Conservation (phyloP, 2,329 filamentous ascomycete species). For the Apiospora malaysiana region DNA sequence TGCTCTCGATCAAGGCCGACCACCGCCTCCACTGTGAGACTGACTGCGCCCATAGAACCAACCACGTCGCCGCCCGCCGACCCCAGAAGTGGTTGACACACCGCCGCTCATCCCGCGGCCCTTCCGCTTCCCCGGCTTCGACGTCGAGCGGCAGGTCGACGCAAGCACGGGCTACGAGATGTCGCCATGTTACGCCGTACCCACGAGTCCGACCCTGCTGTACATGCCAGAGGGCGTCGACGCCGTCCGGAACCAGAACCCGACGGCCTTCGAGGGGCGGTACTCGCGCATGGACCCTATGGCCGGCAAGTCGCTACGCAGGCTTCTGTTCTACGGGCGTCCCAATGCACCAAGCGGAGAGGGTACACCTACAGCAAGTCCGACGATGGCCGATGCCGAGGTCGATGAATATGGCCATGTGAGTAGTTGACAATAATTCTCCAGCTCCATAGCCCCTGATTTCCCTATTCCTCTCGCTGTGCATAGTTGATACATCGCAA, state of each 20-base stretch:
- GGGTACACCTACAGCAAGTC: background rate
- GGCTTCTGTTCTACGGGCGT: slow-evolving; percentile 27
- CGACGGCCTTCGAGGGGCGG: slow-evolving; percentile 30
- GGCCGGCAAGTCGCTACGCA: slow-evolving; percentile 32
- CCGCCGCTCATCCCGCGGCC: slow-evolving; percentile 22
- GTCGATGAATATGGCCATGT: slow-evolving; percentile 28
- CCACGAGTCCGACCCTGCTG: slow-evolving; percentile 34
- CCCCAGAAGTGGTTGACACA: slow-evolving; percentile 24
- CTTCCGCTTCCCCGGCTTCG: slow-evolving; percentile 19
- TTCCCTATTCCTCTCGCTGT: background rate
- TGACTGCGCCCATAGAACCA: background rate
- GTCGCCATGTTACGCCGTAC: slow-evolving; percentile 34
- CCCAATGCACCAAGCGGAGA: background rate
- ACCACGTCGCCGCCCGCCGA: slow-evolving; percentile 30
- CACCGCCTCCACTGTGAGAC: background rate
- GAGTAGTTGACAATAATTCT: slow-evolving; percentile 25
- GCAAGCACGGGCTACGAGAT: slow-evolving; percentile 32
- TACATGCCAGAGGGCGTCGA: slow-evolving; percentile 33
- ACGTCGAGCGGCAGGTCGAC: slow-evolving; percentile 35
- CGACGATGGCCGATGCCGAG: background rate
- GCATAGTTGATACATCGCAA: background rate
- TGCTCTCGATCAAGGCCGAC: background rate
- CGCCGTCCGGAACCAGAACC: slow-evolving; percentile 24
- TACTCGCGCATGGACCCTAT: slow-evolving; percentile 42
- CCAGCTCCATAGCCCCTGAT: background rate